Conservation (phyloP, 305 asterid species). For the Euphrasia arctica region DNA sequence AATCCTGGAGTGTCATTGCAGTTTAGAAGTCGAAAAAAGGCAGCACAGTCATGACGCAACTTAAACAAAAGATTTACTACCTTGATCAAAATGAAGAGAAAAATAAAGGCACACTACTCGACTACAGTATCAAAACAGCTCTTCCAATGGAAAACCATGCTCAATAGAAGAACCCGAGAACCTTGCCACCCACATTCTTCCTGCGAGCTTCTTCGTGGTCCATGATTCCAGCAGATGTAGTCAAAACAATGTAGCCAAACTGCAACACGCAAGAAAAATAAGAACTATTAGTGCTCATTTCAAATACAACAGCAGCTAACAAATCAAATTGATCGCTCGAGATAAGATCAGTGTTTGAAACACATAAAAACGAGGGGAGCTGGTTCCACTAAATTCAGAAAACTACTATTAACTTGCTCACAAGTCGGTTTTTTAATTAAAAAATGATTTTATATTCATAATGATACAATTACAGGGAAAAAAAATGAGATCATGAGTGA, state of each 20-base stretch:
- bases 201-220: slow-evolving; percentile 63
- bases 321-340: not conserved
- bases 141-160: not conserved
- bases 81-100: not conserved
- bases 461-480: not conserved
- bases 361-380: too few relatives aligned
- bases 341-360: not conserved
- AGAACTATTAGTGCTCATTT: not conserved
- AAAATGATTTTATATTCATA: too few relatives aligned
- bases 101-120: not conserved
- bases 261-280: slow-evolving; percentile 16
- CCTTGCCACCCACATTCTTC: slow-evolving; percentile 40
- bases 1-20: not conserved
- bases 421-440: too few relatives aligned
- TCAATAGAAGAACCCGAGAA: slow-evolving; percentile 39
- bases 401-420: too few relatives aligned
- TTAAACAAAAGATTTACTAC: slow-evolving; percentile 13
- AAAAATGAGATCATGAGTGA: too few relatives aligned
- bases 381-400: too few relatives aligned
- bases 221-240: slow-evolving; percentile 56
- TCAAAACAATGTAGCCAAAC: slow-evolving; percentile 40
- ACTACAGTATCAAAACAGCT: not conserved
- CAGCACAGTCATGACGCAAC: slow-evolving; percentile 5
- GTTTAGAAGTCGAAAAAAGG: not conserved
- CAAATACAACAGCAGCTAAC: not conserved